Conservation (phyloP, 495 filamentous ascomycete species). For the Articulospora tetracladia region DNA sequence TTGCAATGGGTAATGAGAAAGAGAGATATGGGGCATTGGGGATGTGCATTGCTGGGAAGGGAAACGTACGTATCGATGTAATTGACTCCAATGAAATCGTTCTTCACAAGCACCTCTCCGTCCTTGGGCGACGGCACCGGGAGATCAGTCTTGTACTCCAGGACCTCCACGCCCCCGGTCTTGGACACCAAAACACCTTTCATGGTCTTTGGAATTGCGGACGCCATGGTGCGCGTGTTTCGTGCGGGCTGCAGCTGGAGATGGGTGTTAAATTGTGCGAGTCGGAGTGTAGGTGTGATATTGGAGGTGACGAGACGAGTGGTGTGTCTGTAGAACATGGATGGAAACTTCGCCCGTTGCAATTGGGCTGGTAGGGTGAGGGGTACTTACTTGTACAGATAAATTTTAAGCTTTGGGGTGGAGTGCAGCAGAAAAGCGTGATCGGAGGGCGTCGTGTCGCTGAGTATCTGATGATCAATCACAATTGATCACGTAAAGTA, state of each 20-base stretch:
- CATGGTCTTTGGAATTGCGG: conserved; percentile 53
- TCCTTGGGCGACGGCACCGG: conserved; percentile 70
- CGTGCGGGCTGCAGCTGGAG: conserved; percentile 6
- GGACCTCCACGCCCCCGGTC: conserved; percentile 73
- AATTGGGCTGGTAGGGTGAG: neutral
- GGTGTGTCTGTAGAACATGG: conserved; percentile 13
- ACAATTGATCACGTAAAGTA: neutral
- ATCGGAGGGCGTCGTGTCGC: neutral
- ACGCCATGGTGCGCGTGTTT: conserved; percentile 37
- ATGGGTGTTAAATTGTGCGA: conserved; percentile 19
- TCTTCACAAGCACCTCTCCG: conserved; percentile 78
- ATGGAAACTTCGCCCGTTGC: neutral
- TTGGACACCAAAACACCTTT: conserved; percentile 71
- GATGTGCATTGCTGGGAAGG: neutral
- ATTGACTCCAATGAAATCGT: conserved; percentile 82
- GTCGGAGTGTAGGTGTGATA: neutral
- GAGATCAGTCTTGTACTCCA: conserved; percentile 69
- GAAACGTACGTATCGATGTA: conserved; percentile 71
- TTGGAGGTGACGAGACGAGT: conserved; percentile 8
- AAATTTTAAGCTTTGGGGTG: neutral
- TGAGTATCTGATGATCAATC: neutral
- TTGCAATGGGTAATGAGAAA: neutral
- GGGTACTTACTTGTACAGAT: no score
- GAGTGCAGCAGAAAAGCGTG: neutral
- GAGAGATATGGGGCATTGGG: neutral